Conservation (phyloP, 257 asterid species). For the Mentha longifolia region DNA sequence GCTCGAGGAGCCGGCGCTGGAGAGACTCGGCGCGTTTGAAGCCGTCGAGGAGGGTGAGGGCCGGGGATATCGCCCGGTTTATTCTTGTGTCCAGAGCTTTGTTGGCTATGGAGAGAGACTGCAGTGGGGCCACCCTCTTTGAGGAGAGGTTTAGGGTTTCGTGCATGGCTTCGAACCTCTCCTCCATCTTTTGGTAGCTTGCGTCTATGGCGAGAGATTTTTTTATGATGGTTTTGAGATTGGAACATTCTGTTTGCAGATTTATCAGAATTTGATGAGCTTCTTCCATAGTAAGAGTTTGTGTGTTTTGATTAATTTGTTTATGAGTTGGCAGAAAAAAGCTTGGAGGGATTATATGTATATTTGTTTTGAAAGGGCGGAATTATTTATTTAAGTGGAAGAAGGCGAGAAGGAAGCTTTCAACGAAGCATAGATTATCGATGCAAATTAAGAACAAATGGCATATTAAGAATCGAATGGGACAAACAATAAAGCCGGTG, state of each 20-base stretch:
- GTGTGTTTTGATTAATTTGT: neutral
- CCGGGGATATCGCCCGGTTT: slow-evolving; percentile 75
- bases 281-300: slow-evolving; percentile 46
- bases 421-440: slow-evolving; percentile 27
- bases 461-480: slow-evolving; percentile 28
- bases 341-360: neutral
- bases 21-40: slow-evolving; percentile 68
- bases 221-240: slow-evolving; percentile 52
- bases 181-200: slow-evolving; percentile 45
- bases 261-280: slow-evolving; percentile 44
- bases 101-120: slow-evolving; percentile 72
- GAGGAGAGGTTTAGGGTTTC: slow-evolving; percentile 51
- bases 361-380: too few relatives aligned
- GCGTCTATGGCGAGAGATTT: slow-evolving; percentile 45
- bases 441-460: slow-evolving; percentile 44
- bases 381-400: neutral
- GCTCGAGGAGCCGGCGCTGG: slow-evolving; percentile 53
- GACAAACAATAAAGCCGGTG: slow-evolving; percentile 34
- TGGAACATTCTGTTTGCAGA: slow-evolving; percentile 48
- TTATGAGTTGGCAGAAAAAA: neutral
- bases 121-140: slow-evolving; percentile 64
- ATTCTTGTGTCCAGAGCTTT: slow-evolving; percentile 75
- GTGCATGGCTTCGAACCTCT: slow-evolving; percentile 42
- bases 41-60: slow-evolving; percentile 65
- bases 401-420: slow-evolving; percentile 4